Evolutionary conservation across 768 basidiomycete genomes (phyloP), one percentile per base, ranked within the genome.

Genomic region (Hortiboletus campestris): DNA sequence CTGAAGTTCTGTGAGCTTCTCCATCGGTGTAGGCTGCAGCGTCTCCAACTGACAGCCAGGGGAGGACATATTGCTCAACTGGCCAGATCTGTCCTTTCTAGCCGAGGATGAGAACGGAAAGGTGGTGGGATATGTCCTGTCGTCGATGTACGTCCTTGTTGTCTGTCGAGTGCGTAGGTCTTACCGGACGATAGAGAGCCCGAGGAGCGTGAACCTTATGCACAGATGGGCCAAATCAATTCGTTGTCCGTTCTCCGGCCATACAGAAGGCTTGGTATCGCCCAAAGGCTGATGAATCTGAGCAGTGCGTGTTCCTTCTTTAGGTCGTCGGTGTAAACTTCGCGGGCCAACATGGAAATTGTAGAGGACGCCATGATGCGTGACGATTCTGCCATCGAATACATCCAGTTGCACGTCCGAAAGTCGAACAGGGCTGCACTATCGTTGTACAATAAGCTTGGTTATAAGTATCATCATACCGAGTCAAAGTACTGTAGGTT

Each of bases 71-170:
- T 68, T 76, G 39, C 55, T 81, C 34, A 77, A 71, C 4, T 83
- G 82, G 82, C 82, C 81, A 10, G 75, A 80, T 38, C 64, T 82
- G 22, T 81, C 79, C 7, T 83, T 77, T 62, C 78, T 83, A 7
- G 82, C 81, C 1, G 80, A 80, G 46, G 76, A 81, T 46, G 72
- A 75, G 34, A 67, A 64, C 22, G 80, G 81, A 1, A 74, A 76
- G 22, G 73, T 83, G 20, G 81, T 83, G 1, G 82, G 82, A 11
- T 83, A 82, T 61, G 81, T 83, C 16, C 62, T 83, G n/a, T 78
- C 78, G 0, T 81, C 82, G 46, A 80, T 83, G 82, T 82, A 48
- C 34, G 78, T 64, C 28, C 39, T 20, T n/a, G n/a, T 45, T 35
- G 39, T 19, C 28, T 14, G 19, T 49, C 32, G 34, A 20, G 17